Evolutionary conservation across 73 alveolate genomes (phyloP).

Genomic region (Blepharisma stoltei): DNA sequence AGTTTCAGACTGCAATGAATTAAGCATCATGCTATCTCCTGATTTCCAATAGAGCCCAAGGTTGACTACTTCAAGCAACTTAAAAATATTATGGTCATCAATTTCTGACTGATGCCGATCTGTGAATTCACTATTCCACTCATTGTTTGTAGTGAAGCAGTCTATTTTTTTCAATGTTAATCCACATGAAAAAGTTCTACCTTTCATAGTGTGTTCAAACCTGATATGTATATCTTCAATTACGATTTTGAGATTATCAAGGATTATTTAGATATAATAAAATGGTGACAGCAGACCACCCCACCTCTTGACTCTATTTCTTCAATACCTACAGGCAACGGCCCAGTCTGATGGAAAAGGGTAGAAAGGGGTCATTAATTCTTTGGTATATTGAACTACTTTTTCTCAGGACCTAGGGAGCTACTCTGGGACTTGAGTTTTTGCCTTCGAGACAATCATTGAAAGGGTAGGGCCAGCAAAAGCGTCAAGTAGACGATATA

Average conservation of each 20-base stretch:
- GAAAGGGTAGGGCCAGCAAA: too few species aligned
- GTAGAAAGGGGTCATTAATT: too few species aligned
- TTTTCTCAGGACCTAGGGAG: too few species aligned
- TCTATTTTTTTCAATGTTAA: slow-evolving; percentile 76
- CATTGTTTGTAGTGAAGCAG: slow-evolving; percentile 79
- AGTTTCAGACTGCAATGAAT: background rate
- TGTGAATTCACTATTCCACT: slow-evolving; percentile 74
- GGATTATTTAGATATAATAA: too few species aligned
- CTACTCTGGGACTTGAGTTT: too few species aligned
- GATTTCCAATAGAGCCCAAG: slow-evolving; percentile 50
- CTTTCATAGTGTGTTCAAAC: slow-evolving; percentile 63
- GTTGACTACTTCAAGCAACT: slow-evolving; percentile 36
- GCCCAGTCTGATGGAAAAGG: too few species aligned
- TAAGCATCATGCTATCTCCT: slow-evolving; percentile 25
- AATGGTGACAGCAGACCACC: too few species aligned
- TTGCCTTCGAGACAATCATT: too few species aligned
- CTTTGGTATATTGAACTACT: too few species aligned
- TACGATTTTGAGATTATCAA: slow-evolving; percentile 88
- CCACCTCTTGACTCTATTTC: too few species aligned
- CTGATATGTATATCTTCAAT: slow-evolving; percentile 88
- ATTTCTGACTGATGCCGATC: slow-evolving; percentile 52
- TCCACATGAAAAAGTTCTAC: slow-evolving; percentile 73
- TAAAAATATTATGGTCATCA: slow-evolving; percentile 47
- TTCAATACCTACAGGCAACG: too few species aligned
- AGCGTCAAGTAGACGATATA: too few species aligned